A percentile compares a stretch with the other conserved stretches of the same genome.
Conservation (phyloP, 2,329 filamentous ascomycete genomes). For the Penicillium sp. region DNA sequence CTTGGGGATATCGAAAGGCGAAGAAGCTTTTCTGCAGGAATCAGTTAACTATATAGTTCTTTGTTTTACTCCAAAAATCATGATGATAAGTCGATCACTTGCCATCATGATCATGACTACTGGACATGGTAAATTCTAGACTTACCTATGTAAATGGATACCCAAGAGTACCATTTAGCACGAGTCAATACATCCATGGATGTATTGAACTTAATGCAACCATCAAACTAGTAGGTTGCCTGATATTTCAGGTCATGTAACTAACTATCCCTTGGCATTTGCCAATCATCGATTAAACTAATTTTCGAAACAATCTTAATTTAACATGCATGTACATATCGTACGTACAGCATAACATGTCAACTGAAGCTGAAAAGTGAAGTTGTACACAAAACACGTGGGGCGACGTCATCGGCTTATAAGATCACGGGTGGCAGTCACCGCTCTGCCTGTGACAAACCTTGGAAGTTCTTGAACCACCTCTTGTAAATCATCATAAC, state of each 20-base stretch:
- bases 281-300: neutral
- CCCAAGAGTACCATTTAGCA: neutral
- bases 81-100: too few relatives aligned
- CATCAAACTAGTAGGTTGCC: neutral
- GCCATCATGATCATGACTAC: too few relatives aligned
- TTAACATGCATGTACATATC: neutral
- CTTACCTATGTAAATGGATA: too few relatives aligned
- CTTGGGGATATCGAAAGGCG: too few relatives aligned
- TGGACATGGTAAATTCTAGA: too few relatives aligned
- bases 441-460: neutral
- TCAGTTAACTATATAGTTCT: too few relatives aligned
- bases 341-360: neutral
- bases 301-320: neutral
- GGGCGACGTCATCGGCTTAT: constrained; percentile 37
- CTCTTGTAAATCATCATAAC: neutral
- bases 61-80: too few relatives aligned
- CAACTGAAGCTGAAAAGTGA: neutral
- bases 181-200: too few relatives aligned
- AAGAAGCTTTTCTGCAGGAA: too few relatives aligned
- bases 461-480: neutral
- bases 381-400: constrained; percentile 29
- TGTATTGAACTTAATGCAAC: too few relatives aligned
- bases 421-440: constrained; percentile 8
- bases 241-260: neutral
- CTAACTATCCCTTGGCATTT: neutral